phyloP scores from a whole-genome alignment of 306 rosid genomes.

The Rosa chinensis region DNA sequence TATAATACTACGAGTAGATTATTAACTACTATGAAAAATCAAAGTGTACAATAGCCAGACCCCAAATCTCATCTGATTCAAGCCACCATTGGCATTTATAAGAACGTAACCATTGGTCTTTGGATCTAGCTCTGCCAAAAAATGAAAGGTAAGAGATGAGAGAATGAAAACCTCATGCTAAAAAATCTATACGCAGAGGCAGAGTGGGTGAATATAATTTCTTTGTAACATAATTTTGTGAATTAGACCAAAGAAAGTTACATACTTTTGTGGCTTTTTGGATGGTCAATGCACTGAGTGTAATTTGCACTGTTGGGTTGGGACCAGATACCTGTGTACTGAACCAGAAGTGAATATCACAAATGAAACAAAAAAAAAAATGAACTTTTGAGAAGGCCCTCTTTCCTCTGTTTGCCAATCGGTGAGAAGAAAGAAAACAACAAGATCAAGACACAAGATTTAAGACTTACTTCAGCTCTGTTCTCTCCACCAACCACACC shows the following conservation, averaged over 20 bases:
- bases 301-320: constrained; percentile 66
- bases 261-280: constrained; percentile 72
- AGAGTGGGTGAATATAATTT: background rate
- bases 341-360: constrained; percentile 47
- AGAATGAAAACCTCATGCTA: constrained; percentile 24
- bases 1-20: constrained; percentile 9
- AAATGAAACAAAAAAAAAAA: constrained; percentile 15
- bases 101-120: constrained; percentile 86
- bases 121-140: constrained; percentile 54
- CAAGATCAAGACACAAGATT: constrained; percentile 10
- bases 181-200: constrained; percentile 9
- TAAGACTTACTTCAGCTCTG: constrained; percentile 56
- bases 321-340: constrained; percentile 73
- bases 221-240: constrained; percentile 52
- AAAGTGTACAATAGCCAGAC: constrained; percentile 60
- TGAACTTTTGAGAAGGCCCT: background rate
- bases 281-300: constrained; percentile 63
- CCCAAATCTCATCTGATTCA: constrained; percentile 99
- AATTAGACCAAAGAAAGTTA: constrained; percentile 10
- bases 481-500: constrained; percentile 42
- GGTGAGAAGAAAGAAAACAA: background rate
- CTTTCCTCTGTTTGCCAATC: background rate
- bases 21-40: constrained; percentile 15
- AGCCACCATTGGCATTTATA: constrained; percentile 95
- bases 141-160: constrained; percentile 22